Evolutionary conservation across 768 basidiomycete genomes (phyloP).

Genomic region (Daedaleopsis nitida): DNA sequence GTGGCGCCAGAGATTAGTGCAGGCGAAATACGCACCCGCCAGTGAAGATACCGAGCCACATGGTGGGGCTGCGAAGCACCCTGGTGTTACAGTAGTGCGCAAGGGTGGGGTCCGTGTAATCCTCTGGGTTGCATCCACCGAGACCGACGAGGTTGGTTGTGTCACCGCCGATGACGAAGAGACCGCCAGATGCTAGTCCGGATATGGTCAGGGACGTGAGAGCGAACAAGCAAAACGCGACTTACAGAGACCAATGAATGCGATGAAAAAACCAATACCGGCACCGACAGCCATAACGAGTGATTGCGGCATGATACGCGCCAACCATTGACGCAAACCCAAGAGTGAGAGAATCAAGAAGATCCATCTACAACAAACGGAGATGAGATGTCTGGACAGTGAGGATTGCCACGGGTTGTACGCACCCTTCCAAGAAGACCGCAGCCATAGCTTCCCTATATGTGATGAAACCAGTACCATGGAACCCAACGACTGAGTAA

Average conservation of each 20-base stretch:
- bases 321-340: conserved; percentile 88
- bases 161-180: conserved; percentile 76
- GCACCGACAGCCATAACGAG: conserved; percentile 83
- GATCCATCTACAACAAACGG: conserved; percentile 56
- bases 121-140: conserved; percentile 69
- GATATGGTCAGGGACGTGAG: neutral
- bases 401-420: conserved; percentile 7
- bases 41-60: conserved; percentile 87
- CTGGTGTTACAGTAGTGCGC: conserved; percentile 62
- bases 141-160: conserved; percentile 70
- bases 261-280: conserved; percentile 87
- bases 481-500: conserved; percentile 86
- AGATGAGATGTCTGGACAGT: neutral
- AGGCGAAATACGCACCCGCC: conserved; percentile 59
- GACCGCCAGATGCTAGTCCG: conserved; percentile 57
- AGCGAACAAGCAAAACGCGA: neutral
- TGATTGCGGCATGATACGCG: conserved; percentile 85
- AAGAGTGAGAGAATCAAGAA: conserved; percentile 80
- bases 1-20: neutral
- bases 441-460: conserved; percentile 83
- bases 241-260: conserved; percentile 46
- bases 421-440: conserved; percentile 85
- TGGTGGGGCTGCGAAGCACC: conserved; percentile 72
- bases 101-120: conserved; percentile 46
- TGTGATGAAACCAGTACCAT: conserved; percentile 70